These are phyloP conservation scores for Marasmius tenuissimus DNA, from an alignment of 1,284 basidiomycete genomes.

Conservation along the genomic window DNA sequence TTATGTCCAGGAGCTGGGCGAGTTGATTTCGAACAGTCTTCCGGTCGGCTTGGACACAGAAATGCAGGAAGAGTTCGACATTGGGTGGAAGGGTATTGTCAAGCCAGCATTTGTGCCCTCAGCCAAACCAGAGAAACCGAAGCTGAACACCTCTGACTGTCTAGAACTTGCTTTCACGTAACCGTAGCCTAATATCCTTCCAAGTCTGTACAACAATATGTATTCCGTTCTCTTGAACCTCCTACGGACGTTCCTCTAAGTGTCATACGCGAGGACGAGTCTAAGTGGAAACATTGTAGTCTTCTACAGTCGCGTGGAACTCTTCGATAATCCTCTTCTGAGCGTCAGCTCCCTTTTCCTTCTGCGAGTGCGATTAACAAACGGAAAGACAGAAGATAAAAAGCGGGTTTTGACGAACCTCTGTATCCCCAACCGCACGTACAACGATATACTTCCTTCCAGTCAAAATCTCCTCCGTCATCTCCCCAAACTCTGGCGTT, in stretches of 20 bases:
- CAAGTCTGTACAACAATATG: not conserved
- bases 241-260: too few species aligned
- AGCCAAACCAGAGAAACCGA: constrained; percentile 2
- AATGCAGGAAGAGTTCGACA: constrained; percentile 5
- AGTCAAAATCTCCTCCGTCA: constrained; percentile 72
- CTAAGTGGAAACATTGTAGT: constrained; percentile 33
- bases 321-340: constrained; percentile 83
- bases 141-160: constrained; percentile 9
- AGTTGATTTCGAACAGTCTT: constrained; percentile 1
- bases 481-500: constrained; percentile 43
- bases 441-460: constrained; percentile 89
- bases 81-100: constrained; percentile 9
- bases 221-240: not conserved
- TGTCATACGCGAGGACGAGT: not conserved
- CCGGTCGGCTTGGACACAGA: not conserved
- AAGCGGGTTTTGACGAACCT: constrained; percentile 34
- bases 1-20: not conserved
- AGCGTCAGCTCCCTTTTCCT: constrained; percentile 66
- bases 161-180: not conserved
- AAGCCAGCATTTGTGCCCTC: not conserved
- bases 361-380: constrained; percentile 29
- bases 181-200: not conserved
- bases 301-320: constrained; percentile 82
- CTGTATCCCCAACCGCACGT: constrained; percentile 60
- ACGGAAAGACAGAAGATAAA: not conserved